Percentiles rank a stretch among this genome's conserved stretches.
These are phyloP conservation scores for Pseudogymnoascus sp. DNA, from an alignment of 2,329 filamentous ascomycete genomes.

Conservation along the genomic window DNA sequence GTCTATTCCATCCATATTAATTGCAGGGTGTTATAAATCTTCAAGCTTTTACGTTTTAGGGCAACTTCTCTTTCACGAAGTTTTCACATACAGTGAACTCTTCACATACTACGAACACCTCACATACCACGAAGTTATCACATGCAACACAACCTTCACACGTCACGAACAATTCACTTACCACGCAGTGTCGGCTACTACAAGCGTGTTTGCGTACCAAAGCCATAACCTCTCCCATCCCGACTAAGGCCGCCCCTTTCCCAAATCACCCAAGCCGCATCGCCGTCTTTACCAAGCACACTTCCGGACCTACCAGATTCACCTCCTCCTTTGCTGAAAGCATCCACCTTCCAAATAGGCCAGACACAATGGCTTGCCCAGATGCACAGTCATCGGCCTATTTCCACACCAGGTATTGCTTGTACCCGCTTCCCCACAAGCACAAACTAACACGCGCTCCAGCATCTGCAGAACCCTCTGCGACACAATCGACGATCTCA, in stretches of 20 bases:
- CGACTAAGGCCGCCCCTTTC: neutral
- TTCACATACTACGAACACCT: neutral
- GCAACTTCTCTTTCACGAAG: neutral
- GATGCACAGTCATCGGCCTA: neutral
- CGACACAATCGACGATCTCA: conserved; percentile 15
- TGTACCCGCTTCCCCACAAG: neutral
- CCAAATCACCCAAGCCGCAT: neutral
- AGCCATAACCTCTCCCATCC: neutral
- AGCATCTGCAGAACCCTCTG: conserved; percentile 13
- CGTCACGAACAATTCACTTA: neutral
- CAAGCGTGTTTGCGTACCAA: neutral
- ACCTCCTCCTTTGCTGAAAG: neutral
- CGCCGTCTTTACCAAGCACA: neutral
- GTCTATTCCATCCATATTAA: neutral
- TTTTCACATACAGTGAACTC: neutral
- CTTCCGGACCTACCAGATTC: neutral
- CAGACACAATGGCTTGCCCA: neutral
- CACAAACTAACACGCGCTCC: conserved; percentile 5
- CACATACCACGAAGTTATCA: neutral
- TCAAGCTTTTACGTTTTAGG: neutral
- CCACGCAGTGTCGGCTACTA: neutral
- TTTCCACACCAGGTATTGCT: neutral
- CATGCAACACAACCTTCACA: neutral
- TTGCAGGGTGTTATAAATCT: neutral
- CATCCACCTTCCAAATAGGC: neutral